phyloP scores from a whole-genome alignment of 345 rosid genomes.

The Syzygium aqueum region DNA sequence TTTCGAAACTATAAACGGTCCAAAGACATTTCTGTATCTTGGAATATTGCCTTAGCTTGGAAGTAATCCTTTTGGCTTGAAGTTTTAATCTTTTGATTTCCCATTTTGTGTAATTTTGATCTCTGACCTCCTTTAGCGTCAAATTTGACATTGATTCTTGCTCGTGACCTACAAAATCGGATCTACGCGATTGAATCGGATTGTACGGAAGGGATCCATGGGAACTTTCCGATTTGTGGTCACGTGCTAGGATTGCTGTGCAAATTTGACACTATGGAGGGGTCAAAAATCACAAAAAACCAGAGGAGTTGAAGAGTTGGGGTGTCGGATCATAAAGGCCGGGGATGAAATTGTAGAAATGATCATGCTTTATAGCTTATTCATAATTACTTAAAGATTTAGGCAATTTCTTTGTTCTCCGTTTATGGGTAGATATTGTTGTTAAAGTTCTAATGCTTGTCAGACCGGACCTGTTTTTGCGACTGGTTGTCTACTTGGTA shows the following conservation, averaged over 20 bases:
- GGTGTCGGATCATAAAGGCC: not conserved
- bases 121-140: not conserved
- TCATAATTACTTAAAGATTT: not conserved
- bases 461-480: not conserved
- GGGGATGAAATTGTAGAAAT: not conserved
- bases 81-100: not conserved
- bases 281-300: no score
- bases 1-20: not conserved
- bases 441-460: not conserved
- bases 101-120: not conserved
- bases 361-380: not conserved
- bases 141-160: not conserved
- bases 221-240: not conserved
- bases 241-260: not conserved
- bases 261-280: not conserved
- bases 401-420: not conserved
- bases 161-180: not conserved
- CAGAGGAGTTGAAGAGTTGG: not conserved
- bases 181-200: not conserved
- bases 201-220: not conserved
- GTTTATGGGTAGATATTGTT: not conserved
- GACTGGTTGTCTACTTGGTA: not conserved
- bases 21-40: not conserved
- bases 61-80: not conserved
- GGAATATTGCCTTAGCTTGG: not conserved